Evolutionary conservation across 768 basidiomycete genomes (phyloP), one percentile per base, ranked within the genome.

Genomic region (Mycena latifolia): DNA sequence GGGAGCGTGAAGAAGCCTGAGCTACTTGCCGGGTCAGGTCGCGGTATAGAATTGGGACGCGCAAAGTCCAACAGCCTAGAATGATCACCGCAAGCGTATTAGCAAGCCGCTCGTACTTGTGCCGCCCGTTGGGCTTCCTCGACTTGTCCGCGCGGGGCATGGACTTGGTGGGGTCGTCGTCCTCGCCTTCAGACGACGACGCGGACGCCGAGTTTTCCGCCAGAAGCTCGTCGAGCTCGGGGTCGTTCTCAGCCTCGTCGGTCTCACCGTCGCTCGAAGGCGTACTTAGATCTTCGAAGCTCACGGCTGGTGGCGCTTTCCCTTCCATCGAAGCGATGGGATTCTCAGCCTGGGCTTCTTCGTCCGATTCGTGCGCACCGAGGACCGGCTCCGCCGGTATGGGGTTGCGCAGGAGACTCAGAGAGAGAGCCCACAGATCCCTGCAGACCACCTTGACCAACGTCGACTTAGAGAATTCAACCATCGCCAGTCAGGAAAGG

Each of bases 341-440:
- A 58, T 64, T 33, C 28, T 29, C 54, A 25, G 72, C 65, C 29
- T 61, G 54, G n/a, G 39, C 61, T 11, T 66, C 66, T 28, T 69
- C 66, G 43, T 69, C 54, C 7, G 48, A 59, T 50, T 78, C 81
- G 61, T 83, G 82, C n/a, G 78, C 69, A 69, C 85, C 77, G 43
- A 83, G 72, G 65, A 86, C 82, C 12, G 91, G 88, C 70, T 92
- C 92, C 17, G 88, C 78, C 12, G 86, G 83, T 0, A 87, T 88
- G 12, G 88, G 88, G 43, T 81, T 78, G 9, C 87, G 86, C 18
- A 93, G 78, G 20, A 91, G 78, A 47, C 80, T 80, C n/a, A 95
- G 80, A 76, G 94, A 84, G 5, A 93, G 78, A 0, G 88, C 85
- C 94, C 94, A 95, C n/a, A 93, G 62, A 71, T 95, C 94, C 70